Conservation (phyloP, 805 yeast species). For the Pichia thaimueangensis region DNA sequence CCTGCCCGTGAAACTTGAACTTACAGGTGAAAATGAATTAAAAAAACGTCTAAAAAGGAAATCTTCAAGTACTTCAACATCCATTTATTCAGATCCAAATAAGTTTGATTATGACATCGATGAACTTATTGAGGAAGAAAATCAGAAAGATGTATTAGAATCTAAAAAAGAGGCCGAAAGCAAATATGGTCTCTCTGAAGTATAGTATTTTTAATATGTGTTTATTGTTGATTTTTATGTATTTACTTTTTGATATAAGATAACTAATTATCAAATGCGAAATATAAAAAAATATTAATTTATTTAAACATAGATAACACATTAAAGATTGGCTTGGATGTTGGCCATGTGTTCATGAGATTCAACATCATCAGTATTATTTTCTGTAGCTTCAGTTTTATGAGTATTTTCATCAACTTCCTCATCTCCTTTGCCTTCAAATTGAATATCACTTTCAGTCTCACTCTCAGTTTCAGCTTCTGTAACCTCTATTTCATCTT, state of each 20-base stretch:
- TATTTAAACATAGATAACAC: too few relatives aligned
- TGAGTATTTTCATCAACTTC: not conserved
- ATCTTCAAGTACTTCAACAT: not conserved
- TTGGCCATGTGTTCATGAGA: constrained; percentile 5
- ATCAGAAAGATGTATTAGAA: constrained; percentile 19
- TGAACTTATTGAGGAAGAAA: constrained; percentile 37
- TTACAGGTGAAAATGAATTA: constrained; percentile 16
- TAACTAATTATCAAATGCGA: not conserved
- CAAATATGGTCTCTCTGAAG: constrained; percentile 6
- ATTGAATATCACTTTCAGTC: constrained; percentile 12
- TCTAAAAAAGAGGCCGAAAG: not conserved
- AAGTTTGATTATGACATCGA: constrained; percentile 42
- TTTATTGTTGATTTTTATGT: too few relatives aligned
- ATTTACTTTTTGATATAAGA: too few relatives aligned
- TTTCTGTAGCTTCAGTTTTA: not conserved
- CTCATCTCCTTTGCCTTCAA: constrained; percentile 8
- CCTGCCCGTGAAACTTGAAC: constrained; percentile 25
- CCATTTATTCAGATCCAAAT: constrained; percentile 33
- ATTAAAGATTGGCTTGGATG: constrained; percentile 12
- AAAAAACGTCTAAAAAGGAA: constrained; percentile 16
- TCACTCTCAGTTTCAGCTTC: constrained; percentile 12
- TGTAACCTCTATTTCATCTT: constrained; percentile 6
- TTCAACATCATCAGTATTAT: not conserved
- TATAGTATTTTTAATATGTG: not conserved
- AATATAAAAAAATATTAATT: not conserved